phyloP scores from a whole-genome alignment of 2,329 filamentous ascomycete species.

The Colletotrichum truncatum region DNA sequence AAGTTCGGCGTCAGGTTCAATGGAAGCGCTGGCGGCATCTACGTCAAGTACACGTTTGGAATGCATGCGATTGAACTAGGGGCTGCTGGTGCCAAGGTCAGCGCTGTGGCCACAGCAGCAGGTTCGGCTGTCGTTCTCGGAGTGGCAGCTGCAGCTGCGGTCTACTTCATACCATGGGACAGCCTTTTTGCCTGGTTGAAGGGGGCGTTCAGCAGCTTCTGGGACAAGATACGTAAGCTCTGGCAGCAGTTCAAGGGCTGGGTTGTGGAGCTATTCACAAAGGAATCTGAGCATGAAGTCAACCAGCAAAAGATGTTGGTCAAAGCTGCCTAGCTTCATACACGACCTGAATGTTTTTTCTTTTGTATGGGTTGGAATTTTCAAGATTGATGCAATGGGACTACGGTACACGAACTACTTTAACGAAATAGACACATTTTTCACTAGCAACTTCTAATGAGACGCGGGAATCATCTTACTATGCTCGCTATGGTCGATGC shows the following conservation, averaged over 20 bases:
- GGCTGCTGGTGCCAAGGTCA: constrained; percentile 7
- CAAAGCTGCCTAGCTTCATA: background rate
- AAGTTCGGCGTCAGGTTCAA: background rate
- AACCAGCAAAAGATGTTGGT: background rate
- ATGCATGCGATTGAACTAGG: background rate
- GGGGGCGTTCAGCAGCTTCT: background rate
- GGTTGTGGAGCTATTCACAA: constrained; percentile 2
- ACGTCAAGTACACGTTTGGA: constrained; percentile 7
- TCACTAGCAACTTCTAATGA: too few relatives aligned
- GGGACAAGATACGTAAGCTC: constrained; percentile 13
- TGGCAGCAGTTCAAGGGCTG: background rate
- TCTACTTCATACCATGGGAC: constrained; percentile 19
- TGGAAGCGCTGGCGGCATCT: background rate
- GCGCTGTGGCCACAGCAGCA: background rate
- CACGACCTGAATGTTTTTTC: background rate
- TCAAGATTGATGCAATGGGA: background rate
- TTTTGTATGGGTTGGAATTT: background rate
- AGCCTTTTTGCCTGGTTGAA: constrained; percentile 17
- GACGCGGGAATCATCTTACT: too few relatives aligned
- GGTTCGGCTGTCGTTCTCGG: constrained; percentile 5
- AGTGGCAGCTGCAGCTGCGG: constrained; percentile 9
- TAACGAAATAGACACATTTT: too few relatives aligned
- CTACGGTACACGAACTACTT: background rate
- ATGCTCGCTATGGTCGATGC: too few relatives aligned
- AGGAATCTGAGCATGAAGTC: background rate